Evolutionary conservation across 2,329 filamentous ascomycete species (phyloP).

Genomic region (Penicillium hesseltinei): DNA sequence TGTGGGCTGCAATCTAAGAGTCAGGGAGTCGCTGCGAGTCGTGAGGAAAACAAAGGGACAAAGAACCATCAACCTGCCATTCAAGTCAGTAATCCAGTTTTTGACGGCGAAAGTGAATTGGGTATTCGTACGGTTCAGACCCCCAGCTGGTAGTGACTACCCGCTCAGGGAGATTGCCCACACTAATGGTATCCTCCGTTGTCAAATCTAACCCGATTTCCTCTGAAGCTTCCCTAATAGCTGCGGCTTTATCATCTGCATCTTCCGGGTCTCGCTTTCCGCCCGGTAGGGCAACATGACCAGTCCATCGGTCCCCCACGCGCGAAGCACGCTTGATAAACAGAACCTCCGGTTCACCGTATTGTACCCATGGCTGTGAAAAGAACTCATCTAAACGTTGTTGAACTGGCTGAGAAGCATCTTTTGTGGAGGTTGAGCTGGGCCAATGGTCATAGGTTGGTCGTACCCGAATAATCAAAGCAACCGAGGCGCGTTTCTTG

Average conservation of each 20-base stretch:
- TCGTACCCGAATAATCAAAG: constrained; percentile 62
- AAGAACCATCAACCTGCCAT: constrained; percentile 61
- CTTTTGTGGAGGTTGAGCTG: constrained; percentile 22
- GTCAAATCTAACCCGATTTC: constrained; percentile 64
- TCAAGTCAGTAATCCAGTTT: constrained; percentile 15
- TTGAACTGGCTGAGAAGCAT: constrained; percentile 27
- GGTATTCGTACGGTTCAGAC: constrained; percentile 52
- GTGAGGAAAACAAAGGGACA: constrained; percentile 67
- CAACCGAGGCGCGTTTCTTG: constrained; percentile 64
- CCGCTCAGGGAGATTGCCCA: constrained; percentile 65
- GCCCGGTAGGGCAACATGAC: constrained; percentile 66
- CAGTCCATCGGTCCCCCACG: constrained; percentile 66
- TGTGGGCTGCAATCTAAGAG: constrained; percentile 62
- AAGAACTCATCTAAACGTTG: constrained; percentile 59
- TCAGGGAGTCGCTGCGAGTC: constrained; percentile 55
- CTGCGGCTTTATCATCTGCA: constrained; percentile 60
- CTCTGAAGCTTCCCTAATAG: constrained; percentile 63
- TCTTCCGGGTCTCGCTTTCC: constrained; percentile 66
- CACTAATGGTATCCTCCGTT: constrained; percentile 45
- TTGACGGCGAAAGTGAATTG: not conserved
- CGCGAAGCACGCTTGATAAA: constrained; percentile 69
- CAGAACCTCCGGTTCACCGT: constrained; percentile 66
- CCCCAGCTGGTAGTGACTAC: constrained; percentile 67
- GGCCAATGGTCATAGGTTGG: constrained; percentile 58
- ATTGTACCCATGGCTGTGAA: constrained; percentile 61